A percentile compares a stretch with the other conserved stretches of the same genome.
Evolutionary conservation across 2,329 filamentous ascomycete genomes (phyloP).

Genomic region (Nakataea oryzae): DNA sequence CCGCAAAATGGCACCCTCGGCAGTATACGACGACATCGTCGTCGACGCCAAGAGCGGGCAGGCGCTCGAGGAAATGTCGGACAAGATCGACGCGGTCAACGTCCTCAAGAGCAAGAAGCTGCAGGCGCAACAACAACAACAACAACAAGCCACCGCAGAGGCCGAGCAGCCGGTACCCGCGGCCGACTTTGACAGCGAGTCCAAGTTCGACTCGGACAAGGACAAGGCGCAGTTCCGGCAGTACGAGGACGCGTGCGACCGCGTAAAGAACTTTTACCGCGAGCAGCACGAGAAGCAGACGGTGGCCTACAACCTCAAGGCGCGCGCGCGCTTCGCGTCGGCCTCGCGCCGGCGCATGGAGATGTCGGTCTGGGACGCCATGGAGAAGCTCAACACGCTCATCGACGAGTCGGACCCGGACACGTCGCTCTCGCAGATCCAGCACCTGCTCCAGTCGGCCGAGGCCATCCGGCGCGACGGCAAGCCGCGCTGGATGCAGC

Average conservation of each 20-base stretch:
- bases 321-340: constrained; percentile 59
- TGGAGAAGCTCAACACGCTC: constrained; percentile 84
- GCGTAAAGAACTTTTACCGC: constrained; percentile 78
- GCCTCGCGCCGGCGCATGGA: constrained; percentile 51
- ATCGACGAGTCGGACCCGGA: constrained; percentile 90
- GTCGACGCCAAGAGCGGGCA: constrained; percentile 12
- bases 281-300: constrained; percentile 65
- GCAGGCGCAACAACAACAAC: constrained; percentile 2
- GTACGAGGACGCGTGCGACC: constrained; percentile 73
- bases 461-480: constrained; percentile 82
- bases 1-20: constrained; percentile 18
- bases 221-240: constrained; percentile 40
- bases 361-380: constrained; percentile 85
- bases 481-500: constrained; percentile 74
- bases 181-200: constrained; percentile 9
- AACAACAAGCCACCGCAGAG: not conserved
- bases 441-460: constrained; percentile 79
- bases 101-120: constrained; percentile 15
- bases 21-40: constrained; percentile 9
- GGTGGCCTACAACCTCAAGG: constrained; percentile 74
- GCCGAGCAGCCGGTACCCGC: constrained; percentile 1
- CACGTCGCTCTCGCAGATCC: constrained; percentile 77
- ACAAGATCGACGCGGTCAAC: constrained; percentile 23
- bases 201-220: constrained; percentile 19
- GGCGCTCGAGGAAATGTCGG: constrained; percentile 21